Base-by-base conservation (phyloP, 331 rosid genomes). In the Malus hybrid region DNA sequence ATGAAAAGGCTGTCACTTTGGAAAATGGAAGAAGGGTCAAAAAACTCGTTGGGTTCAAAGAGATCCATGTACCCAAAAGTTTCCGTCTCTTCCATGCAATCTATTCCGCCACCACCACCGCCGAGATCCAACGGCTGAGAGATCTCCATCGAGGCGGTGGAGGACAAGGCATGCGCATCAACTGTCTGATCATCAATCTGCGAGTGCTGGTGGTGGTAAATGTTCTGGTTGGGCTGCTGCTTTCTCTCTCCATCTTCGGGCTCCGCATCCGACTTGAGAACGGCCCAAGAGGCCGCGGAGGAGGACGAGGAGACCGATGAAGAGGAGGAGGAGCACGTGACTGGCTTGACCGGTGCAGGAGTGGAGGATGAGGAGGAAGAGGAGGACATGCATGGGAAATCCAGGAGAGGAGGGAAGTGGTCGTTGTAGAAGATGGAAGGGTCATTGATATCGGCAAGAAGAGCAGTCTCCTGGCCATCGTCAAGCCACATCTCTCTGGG, bases 351-450 rank as follows among this genome's bases (percentile, higher is more conserved):
- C 14, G 93, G 90, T 0, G 76, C 81, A 0, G 87, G 87, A 19
- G 88, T 84, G 0, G 96, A 87, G 1, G 97, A 83, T 0, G 92
- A 83, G 0, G 93, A 89, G 0, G 98, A 87, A 4, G 98, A 85
- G 1, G 99, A 92, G 0, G 97, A 94, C 99, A 94, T 87, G 97
- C 99, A 92, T 46, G 99, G 85, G 42, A 92, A 94, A 79, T 87
- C 96, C 27, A 93, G 93, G 6, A 92, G 82, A 36, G 97, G 69
- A 57, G 97, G 99, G 75, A 94, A 94, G 34, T 31, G 44, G 69
- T 90, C 96, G 0, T 76, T 76, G 82, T 90, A 94, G 80, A 94
- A 94, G 74, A 91, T 80, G 2, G 93, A 84, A 44, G 84, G 66
- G 14, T 76, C 76, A 33, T 80, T 87, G 31, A 86, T 84, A 32